Evolutionary conservation across 805 yeast genomes (phyloP).

Genomic region (Vanderwaltozyma verrucispora): DNA sequence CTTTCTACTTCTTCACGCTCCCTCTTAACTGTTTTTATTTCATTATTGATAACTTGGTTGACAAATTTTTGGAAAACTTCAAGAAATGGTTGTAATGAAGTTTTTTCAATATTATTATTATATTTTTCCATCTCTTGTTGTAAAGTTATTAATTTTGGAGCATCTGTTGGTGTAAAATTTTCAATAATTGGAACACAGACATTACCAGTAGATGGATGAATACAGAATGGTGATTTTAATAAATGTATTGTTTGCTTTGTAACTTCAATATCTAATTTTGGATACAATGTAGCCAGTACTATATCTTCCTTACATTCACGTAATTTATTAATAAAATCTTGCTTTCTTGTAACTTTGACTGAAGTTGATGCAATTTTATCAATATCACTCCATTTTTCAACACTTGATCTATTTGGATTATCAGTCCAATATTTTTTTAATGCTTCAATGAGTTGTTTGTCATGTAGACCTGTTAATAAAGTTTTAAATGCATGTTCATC

Average conservation of each 20-base stretch:
- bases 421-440: conserved; percentile 51
- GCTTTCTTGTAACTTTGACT: conserved; percentile 2
- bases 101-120: conserved; percentile 39
- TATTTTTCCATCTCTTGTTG: conserved; percentile 52
- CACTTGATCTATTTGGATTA: conserved; percentile 42
- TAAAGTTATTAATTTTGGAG: conserved; percentile 63
- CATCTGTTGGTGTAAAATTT: conserved; percentile 60
- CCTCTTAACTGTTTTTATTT: conserved; percentile 32
- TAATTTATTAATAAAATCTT: conserved; percentile 33
- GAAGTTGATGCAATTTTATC: conserved; percentile 37
- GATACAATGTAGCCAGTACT: conserved; percentile 72
- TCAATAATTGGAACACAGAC: conserved; percentile 73
- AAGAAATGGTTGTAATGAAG: conserved; percentile 62
- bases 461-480: conserved; percentile 53
- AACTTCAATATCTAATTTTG: conserved; percentile 88
- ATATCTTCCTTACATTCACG: conserved; percentile 75
- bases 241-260: conserved; percentile 84
- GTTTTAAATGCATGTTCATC: conserved; percentile 46
- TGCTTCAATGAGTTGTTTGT: conserved; percentile 41
- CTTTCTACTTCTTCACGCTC: conserved; percentile 29
- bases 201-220: conserved; percentile 92
- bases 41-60: conserved; percentile 44
- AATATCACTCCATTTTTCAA: conserved; percentile 72
- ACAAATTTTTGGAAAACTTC: conserved; percentile 59
- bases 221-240: conserved; percentile 91